Evolutionary conservation across 352 stramenopile genomes (phyloP), one percentile per base, ranked within the genome.

Genomic region (Thalassiosira sp.): DNA sequence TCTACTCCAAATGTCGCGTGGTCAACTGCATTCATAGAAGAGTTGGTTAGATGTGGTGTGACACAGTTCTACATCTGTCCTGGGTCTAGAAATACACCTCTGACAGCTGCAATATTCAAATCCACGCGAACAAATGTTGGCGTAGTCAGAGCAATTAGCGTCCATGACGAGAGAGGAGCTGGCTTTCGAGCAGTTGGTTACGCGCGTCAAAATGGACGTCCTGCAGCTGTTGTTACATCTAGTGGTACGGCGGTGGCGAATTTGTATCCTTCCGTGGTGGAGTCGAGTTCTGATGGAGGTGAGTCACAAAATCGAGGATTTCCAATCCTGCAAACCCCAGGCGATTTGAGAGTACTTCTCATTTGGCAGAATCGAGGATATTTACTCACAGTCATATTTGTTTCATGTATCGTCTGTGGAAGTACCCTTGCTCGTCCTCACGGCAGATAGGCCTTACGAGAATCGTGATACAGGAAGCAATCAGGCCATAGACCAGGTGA

Each of bases 401-500:
- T n/a, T n/a, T n/a, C n/a, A n/a, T n/a, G n/a, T n/a, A n/a, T n/a
- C n/a, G n/a, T n/a, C n/a, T n/a, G n/a, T n/a, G n/a, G n/a, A n/a
- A n/a, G 65, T 91, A 31, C 88, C 88, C 10, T 46, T 93, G 24
- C 24, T 93, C n/a, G 8, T 93, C 8, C 20, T 93, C 2, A 91
- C 88, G n/a, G 88, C 88, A 40, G 88, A 93, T 82, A 64, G 88
- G 51, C 88, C 88, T 5, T 91, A 93, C 57, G 88, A 93, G 71
- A 91, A 52, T 66, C 76, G 85, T 22, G 80, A 91, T 31, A 91
- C 76, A 31, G 88, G 85, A 20, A 82, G 84, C 42, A 93, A 93
- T 56, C 88, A 93, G 75, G 84, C 88, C n/a, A 83, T 93, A 18
- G 85, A 91, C 64, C 88, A 93, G 80, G 84, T 91, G 6, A 91